These are phyloP conservation scores for Psilocybe mexicana DNA, from an alignment of 1,284 basidiomycete species.

Conservation along the genomic window DNA sequence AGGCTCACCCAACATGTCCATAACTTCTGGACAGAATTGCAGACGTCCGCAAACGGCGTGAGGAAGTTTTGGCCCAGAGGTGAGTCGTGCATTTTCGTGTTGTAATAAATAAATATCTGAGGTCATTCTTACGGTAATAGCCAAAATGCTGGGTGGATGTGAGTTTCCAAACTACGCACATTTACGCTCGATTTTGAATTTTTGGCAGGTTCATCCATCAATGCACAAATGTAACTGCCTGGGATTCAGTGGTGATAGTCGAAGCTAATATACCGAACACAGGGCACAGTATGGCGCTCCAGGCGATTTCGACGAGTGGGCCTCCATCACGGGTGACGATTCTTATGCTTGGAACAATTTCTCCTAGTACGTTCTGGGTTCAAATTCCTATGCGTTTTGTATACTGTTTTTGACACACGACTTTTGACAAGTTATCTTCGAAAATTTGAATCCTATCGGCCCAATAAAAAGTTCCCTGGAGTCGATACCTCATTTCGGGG, in stretches of 20 bases:
- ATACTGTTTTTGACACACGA: not conserved
- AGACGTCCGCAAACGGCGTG: slow-evolving; percentile 46
- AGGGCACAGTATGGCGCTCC: slow-evolving; percentile 72
- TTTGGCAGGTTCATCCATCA: slow-evolving; percentile 59
- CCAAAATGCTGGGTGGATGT: slow-evolving; percentile 70
- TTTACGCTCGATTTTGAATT: not conserved
- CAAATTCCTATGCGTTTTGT: not conserved
- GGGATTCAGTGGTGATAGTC: too few species aligned
- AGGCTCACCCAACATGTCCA: slow-evolving; percentile 49
- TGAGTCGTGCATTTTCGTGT: slow-evolving; percentile 26
- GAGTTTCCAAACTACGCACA: slow-evolving; percentile 26
- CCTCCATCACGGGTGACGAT: slow-evolving; percentile 51
- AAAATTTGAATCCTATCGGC: slow-evolving; percentile 62
- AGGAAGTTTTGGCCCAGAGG: slow-evolving; percentile 64
- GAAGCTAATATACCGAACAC: slow-evolving; percentile 2
- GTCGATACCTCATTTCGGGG: slow-evolving; percentile 51
- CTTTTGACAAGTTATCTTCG: slow-evolving; percentile 52
- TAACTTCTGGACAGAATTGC: slow-evolving; percentile 54
- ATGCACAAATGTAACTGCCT: slow-evolving; percentile 58
- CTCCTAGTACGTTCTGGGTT: slow-evolving; percentile 35
- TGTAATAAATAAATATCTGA: not conserved
- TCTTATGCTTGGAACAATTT: slow-evolving; percentile 65
- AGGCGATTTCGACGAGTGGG: slow-evolving; percentile 73
- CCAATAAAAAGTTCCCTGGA: slow-evolving; percentile 45
- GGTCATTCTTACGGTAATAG: slow-evolving; percentile 30